Conservation (phyloP, 2,329 filamentous ascomycete species). For the Neofusicoccum kwambonambiense region DNA sequence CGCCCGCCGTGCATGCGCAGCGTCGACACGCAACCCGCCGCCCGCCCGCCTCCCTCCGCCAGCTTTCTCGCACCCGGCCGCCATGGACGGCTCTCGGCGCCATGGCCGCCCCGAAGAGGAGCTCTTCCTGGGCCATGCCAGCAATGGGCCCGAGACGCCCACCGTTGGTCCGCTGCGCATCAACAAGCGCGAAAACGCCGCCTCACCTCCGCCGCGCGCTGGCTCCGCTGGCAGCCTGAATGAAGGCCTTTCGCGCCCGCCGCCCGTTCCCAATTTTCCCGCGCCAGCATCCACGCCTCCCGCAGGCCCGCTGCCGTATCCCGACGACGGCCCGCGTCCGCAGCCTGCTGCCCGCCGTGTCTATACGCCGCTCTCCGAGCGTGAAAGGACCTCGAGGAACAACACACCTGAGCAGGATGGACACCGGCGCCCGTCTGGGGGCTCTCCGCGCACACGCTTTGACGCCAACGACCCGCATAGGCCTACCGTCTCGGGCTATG, state of each 20-base stretch:
- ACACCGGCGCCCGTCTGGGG: slow-evolving; percentile 29
- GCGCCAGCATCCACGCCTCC: slow-evolving; percentile 50
- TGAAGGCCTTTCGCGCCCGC: slow-evolving; percentile 31
- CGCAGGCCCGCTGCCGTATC: slow-evolving; percentile 46
- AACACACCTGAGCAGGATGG: slow-evolving; percentile 33
- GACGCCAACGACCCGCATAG: slow-evolving; percentile 50
- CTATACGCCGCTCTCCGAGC: slow-evolving; percentile 38
- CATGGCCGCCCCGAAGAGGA: slow-evolving; percentile 75
- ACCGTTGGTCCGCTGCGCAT: slow-evolving; percentile 83
- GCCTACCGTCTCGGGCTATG: slow-evolving; percentile 48
- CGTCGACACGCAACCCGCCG: neutral
- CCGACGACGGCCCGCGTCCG: slow-evolving; percentile 40
- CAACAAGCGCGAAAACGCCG: slow-evolving; percentile 64
- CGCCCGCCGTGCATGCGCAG: slow-evolving; percentile 1
- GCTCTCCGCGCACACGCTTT: slow-evolving; percentile 43
- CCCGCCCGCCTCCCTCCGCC: neutral
- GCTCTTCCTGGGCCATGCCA: slow-evolving; percentile 65
- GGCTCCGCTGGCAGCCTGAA: slow-evolving; percentile 65
- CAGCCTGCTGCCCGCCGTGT: slow-evolving; percentile 25
- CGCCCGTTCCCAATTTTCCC: slow-evolving; percentile 65
- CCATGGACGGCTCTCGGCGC: slow-evolving; percentile 47
- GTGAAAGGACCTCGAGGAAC: slow-evolving; percentile 34
- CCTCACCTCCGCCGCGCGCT: slow-evolving; percentile 51
- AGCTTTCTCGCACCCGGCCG: neutral
- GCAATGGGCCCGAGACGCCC: slow-evolving; percentile 61